Base-by-base conservation (phyloP, 148 eudicot species). In the Cornus controversa region DNA sequence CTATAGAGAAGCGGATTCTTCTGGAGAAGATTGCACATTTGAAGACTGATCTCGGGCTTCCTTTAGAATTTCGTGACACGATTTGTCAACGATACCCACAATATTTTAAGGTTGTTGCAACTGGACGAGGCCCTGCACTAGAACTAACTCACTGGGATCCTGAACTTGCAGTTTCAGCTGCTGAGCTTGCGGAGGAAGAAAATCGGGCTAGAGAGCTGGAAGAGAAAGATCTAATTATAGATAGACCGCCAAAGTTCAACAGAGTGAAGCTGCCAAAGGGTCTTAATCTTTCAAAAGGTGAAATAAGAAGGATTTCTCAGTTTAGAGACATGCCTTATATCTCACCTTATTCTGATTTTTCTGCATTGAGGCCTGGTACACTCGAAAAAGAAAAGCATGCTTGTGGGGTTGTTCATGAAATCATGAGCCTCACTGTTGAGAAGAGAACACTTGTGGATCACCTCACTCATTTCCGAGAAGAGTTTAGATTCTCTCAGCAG, bases 81-180 rank as follows among this genome's bases (percentile, higher is more conserved):
- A 92, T 96, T 67, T 96, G 99, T 75, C 91, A 79, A 28, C 85
- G 99, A 22, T 96, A 96, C 77, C 99, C 99, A 1, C 98, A 96
- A 79, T 96, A 96, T 78, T 96, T 92, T 57, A 90, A 80, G 87
- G 93, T 93, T 80, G 94, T 92, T 18, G 13, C 58, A 16, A 93
- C 98, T 65, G 98, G 82, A 20, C 81, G 92, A 69, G 99, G 99
- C 68, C 94, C 89, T 6, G 94, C 94, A 0, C 79, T 96, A 80
- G 98, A 96, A 83, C 80, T 96, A 70, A 92, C 99, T 84, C 95
- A 93, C 82, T 96, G 98, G 99, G 99, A 96, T 78, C 94, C 94
- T 23, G 98, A 96, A 78, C 91, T 96, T 75, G 98, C 99, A 0
- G 87, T 96, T 66, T 91, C 99, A 42, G 97, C 96, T 13, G 98